Percentiles rank a stretch among this genome's conserved stretches.
phyloP scores from a whole-genome alignment of 2,329 filamentous ascomycete genomes.

The Fusarium nygamai region DNA sequence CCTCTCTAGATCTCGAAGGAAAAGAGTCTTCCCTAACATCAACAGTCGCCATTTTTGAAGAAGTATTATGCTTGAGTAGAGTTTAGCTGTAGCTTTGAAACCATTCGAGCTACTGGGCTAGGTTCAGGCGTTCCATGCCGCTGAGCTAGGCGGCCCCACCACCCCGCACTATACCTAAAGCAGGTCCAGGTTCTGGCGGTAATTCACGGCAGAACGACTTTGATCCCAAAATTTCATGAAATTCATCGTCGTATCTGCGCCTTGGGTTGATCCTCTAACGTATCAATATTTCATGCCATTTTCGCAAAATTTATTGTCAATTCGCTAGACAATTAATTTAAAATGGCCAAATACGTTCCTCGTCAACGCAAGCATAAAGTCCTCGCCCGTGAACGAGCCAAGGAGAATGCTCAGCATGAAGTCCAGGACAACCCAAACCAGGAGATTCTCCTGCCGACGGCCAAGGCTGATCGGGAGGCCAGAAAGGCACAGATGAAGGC shows the following conservation, averaged over 20 bases:
- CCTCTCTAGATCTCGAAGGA: slow-evolving; percentile 70
- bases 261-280: slow-evolving; percentile 19
- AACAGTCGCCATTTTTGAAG: slow-evolving; percentile 50
- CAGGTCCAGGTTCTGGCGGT: slow-evolving; percentile 49
- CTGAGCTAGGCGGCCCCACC: slow-evolving; percentile 29
- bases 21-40: slow-evolving; percentile 67
- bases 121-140: neutral
- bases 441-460: slow-evolving; percentile 45
- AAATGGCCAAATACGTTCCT: slow-evolving; percentile 68
- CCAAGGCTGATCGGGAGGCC: slow-evolving; percentile 63
- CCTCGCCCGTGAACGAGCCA: slow-evolving; percentile 68
- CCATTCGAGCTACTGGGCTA: neutral
- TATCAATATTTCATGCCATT: slow-evolving; percentile 21
- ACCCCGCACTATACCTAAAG: slow-evolving; percentile 50
- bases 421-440: slow-evolving; percentile 51
- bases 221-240: slow-evolving; percentile 49
- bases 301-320: slow-evolving; percentile 11
- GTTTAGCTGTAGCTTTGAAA: slow-evolving; percentile 4
- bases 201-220: slow-evolving; percentile 48
- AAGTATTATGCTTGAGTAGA: slow-evolving; percentile 15
- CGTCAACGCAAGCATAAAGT: slow-evolving; percentile 75
- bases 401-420: slow-evolving; percentile 54
- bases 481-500: slow-evolving; percentile 66
- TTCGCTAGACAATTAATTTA: neutral
- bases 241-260: slow-evolving; percentile 13